These are phyloP conservation scores for Coemansia sp. DNA, from an alignment of 192 early-diverging fungal species.

Conservation along the genomic window DNA sequence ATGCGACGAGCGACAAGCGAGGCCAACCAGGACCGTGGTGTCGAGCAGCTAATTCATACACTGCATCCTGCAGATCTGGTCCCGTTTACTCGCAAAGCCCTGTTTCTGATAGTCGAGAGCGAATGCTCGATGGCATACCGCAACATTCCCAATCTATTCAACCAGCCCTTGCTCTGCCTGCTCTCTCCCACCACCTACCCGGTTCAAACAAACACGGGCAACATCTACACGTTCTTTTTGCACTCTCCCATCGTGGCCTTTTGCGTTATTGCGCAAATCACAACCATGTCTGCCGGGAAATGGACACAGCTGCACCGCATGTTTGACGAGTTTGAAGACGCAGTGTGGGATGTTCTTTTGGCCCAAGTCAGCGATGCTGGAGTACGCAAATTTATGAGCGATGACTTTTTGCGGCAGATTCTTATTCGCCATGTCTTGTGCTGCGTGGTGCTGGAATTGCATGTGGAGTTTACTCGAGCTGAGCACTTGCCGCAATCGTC, in stretches of 20 bases:
- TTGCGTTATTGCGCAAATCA: constrained; percentile 58
- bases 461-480: constrained; percentile 43
- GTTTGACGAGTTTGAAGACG: constrained; percentile 31
- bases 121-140: constrained; percentile 82
- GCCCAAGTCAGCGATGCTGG: constrained; percentile 6
- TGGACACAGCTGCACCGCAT: constrained; percentile 29
- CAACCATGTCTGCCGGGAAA: constrained; percentile 9
- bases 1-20: constrained; percentile 37
- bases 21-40: constrained; percentile 21
- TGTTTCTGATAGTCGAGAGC: constrained; percentile 94
- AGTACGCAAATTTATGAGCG: constrained; percentile 74
- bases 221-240: constrained; percentile 92
- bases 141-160: constrained; percentile 83
- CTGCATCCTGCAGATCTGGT: constrained; percentile 88
- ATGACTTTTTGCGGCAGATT: constrained; percentile 91
- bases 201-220: constrained; percentile 64
- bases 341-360: constrained; percentile 18
- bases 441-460: constrained; percentile 64
- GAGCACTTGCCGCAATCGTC: constrained; percentile 36
- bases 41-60: constrained; percentile 65
- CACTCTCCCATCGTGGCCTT: constrained; percentile 90
- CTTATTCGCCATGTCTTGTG: constrained; percentile 80
- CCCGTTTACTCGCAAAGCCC: constrained; percentile 91
- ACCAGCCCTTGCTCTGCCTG: constrained; percentile 80
- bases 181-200: constrained; percentile 91